A percentile compares a stretch with the other conserved stretches of the same genome.
Conservation (phyloP, 768 basidiomycete species). For the Boletellus ananiceps region DNA sequence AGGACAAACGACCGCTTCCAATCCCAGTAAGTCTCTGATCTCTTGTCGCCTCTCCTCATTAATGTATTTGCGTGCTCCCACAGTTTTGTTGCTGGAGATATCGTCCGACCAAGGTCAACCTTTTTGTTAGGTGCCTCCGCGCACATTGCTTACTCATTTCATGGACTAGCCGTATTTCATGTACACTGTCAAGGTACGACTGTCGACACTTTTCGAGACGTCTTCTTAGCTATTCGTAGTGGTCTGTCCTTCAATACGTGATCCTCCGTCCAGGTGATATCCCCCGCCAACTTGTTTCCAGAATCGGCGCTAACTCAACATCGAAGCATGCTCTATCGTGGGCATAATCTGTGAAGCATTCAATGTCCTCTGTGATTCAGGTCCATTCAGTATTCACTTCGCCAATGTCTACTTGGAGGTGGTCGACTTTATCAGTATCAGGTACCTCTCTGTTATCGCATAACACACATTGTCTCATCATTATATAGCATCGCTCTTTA, state of each 20-base stretch:
- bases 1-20: slow-evolving; percentile 72
- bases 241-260: slow-evolving; percentile 87
- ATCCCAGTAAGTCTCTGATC: slow-evolving; percentile 46
- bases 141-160: slow-evolving; percentile 4
- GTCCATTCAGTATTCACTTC: slow-evolving; percentile 52
- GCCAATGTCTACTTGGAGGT: slow-evolving; percentile 68
- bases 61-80: not conserved
- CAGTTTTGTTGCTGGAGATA: slow-evolving; percentile 83
- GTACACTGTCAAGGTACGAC: slow-evolving; percentile 72
- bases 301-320: slow-evolving; percentile 3
- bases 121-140: not conserved
- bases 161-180: slow-evolving; percentile 71
- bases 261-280: slow-evolving; percentile 55
- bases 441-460: slow-evolving; percentile 36
- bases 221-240: slow-evolving; percentile 38
- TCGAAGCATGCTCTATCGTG: slow-evolving; percentile 46
- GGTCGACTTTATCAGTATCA: slow-evolving; percentile 79
- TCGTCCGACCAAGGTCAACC: slow-evolving; percentile 66
- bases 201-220: not conserved
- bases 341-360: slow-evolving; percentile 74
- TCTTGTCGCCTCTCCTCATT: not conserved
- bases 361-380: slow-evolving; percentile 64
- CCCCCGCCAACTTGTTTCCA: not conserved
- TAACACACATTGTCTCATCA: not conserved
- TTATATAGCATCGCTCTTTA: slow-evolving; percentile 70